Percentiles rank a stretch among this genome's conserved stretches.
phyloP scores from a whole-genome alignment of 108 stramenopile genomes.

The Skeletonema marinoi region DNA sequence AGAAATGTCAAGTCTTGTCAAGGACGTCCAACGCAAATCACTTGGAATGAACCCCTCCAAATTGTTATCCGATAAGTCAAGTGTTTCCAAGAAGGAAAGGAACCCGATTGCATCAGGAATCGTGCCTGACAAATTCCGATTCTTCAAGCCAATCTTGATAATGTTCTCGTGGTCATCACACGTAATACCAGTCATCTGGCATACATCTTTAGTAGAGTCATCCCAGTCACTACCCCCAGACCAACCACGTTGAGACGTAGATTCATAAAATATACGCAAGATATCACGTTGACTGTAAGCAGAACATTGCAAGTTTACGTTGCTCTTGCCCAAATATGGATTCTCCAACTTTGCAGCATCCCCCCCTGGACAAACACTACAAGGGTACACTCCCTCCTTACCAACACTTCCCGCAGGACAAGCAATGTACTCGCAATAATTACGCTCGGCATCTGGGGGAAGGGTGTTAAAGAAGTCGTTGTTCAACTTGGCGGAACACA shows the following conservation, averaged over 20 bases:
- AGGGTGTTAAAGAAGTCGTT: slow-evolving; percentile 35
- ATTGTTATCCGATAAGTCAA: slow-evolving; percentile 61
- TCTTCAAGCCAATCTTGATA: slow-evolving; percentile 36
- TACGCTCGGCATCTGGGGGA: slow-evolving; percentile 11
- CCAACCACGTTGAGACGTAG: slow-evolving; percentile 31
- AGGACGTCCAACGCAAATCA: slow-evolving; percentile 58
- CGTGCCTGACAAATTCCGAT: slow-evolving; percentile 46
- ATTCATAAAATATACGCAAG: slow-evolving; percentile 37
- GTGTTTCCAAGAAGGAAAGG: slow-evolving; percentile 39
- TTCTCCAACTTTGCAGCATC: slow-evolving; percentile 21
- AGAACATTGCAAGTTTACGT: slow-evolving; percentile 6
- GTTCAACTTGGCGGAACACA: slow-evolving; percentile 52
- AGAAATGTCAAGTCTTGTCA: slow-evolving; percentile 49
- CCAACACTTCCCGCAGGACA: slow-evolving; percentile 49
- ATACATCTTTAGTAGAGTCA: slow-evolving; percentile 22
- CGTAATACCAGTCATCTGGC: slow-evolving; percentile 58
- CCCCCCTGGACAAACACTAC: slow-evolving; percentile 33
- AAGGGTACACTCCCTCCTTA: slow-evolving; percentile 52
- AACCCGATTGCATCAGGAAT: slow-evolving; percentile 57
- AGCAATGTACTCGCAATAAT: slow-evolving; percentile 55
- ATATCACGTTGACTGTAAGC: slow-evolving; percentile 34
- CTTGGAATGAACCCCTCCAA: slow-evolving; percentile 55
- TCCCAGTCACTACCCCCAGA: slow-evolving; percentile 27
- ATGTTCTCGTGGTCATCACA: slow-evolving; percentile 52
- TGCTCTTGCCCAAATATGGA: slow-evolving; percentile 47